Conservation (phyloP, 2,329 filamentous ascomycete genomes). For the Camptophora hylomeconis region DNA sequence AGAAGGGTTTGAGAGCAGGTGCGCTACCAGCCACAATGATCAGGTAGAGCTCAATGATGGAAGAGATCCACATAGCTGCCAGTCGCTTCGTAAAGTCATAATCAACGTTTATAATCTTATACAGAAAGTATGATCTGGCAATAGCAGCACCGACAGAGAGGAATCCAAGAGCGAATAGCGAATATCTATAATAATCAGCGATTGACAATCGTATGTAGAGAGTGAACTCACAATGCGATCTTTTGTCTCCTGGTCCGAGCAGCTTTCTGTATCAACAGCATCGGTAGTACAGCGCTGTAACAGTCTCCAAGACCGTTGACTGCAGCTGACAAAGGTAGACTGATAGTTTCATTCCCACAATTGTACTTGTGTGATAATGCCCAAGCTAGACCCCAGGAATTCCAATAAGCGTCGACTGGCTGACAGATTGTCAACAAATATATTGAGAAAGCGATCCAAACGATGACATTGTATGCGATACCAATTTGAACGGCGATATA, state of each 20-base stretch:
- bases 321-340: constrained; percentile 11
- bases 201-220: too few relatives aligned
- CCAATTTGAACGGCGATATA: constrained; percentile 16
- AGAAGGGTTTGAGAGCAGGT: constrained; percentile 20
- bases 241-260: constrained; percentile 13
- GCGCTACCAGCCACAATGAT: constrained; percentile 21
- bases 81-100: constrained; percentile 16
- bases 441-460: constrained; percentile 11
- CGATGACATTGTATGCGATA: constrained; percentile 17
- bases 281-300: constrained; percentile 15
- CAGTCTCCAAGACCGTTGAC: constrained; percentile 15
- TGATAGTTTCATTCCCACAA: constrained; percentile 10
- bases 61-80: constrained; percentile 19
- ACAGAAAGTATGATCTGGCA: constrained; percentile 11
- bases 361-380: constrained; percentile 7
- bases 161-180: constrained; percentile 1
- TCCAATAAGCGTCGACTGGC: constrained; percentile 16
- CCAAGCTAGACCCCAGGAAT: constrained; percentile 12
- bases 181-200: too few relatives aligned
- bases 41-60: constrained; percentile 19
- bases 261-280: constrained; percentile 13
- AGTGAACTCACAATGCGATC: constrained; percentile 8
- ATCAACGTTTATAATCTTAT: constrained; percentile 10
- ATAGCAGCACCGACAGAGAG: neutral
- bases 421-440: constrained; percentile 11